phyloP scores from a whole-genome alignment of 345 rosid genomes.

The Pistacia vera region DNA sequence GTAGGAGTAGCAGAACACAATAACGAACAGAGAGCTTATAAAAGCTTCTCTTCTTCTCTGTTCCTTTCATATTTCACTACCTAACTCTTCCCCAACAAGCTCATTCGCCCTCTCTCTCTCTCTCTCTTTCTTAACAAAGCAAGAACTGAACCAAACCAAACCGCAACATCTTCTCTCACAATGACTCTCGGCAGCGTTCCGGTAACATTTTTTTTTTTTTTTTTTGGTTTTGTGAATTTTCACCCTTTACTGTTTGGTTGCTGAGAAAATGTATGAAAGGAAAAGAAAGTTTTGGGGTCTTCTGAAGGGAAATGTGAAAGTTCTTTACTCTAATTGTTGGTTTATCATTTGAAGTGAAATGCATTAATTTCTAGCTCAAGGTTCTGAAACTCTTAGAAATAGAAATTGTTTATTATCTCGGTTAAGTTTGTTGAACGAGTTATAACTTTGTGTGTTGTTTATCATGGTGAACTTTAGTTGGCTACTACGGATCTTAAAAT shows the following conservation, averaged over 20 bases:
- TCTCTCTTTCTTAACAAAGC: background rate
- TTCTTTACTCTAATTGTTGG: too few relatives aligned
- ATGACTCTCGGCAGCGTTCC: slow-evolving; percentile 40
- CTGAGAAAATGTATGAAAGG: too few relatives aligned
- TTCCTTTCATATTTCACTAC: background rate
- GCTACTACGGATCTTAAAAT: slow-evolving; percentile 39
- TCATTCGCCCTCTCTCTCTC: background rate
- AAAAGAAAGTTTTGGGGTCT: background rate
- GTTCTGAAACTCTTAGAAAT: background rate
- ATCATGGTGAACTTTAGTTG: slow-evolving; percentile 29
- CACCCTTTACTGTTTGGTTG: background rate
- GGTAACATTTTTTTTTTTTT: slow-evolving; percentile 23
- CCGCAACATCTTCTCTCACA: background rate
- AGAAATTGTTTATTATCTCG: background rate
- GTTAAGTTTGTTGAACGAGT: background rate
- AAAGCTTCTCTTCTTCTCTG: background rate
- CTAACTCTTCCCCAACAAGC: slow-evolving; percentile 13
- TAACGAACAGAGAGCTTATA: background rate
- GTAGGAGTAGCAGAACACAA: background rate
- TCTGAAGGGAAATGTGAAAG: background rate
- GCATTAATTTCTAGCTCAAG: too few relatives aligned
- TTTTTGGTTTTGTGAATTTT: background rate
- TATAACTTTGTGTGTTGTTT: background rate
- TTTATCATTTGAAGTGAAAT: too few relatives aligned
- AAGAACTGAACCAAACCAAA: too few relatives aligned